Evolutionary conservation across 176 grass and related monocot genomes (phyloP), one percentile per base, ranked within the genome.

Genomic region (Cenchrus fungigraminus): DNA sequence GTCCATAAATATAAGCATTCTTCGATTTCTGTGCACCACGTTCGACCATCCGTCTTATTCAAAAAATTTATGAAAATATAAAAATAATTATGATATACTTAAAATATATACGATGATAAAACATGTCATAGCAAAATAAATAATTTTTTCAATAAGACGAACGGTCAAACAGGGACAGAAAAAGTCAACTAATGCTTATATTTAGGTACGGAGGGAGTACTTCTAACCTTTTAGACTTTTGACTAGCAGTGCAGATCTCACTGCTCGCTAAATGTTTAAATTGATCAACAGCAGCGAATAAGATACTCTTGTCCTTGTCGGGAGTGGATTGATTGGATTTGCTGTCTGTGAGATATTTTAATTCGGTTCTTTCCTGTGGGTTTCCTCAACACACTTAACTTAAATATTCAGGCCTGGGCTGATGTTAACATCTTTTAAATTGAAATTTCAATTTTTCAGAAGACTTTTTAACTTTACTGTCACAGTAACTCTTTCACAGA

Each of bases 241-340:
- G 42, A 32, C 52, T n/a, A 22, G 16, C 46, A 60, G 53, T 37
- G 64, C 25, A 50, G n/a, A 40, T 51, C 25, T 62, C 6, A 29
- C 12, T 60, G 43, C 74, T 14, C 34, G 9, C 1, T 45, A 58
- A 56, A 56, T 56, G 17, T 56, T 56, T 55, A 55, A 47, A 28
- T n/a, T 12, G 5, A 32, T 56, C 10, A n/a, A 71, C 25, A 6
- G 46, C n/a, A 12, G 10, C 7, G 63, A 78, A 67, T 77, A 20
- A n/a, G 63, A 19, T 15, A 78, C 25, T 31, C 9, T 82, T 83
- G 80, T 88, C 55, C 44, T 88, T 17, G n/a, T 83, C 4, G 45
- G 31, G 20, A 7, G 22, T 56, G 10, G 12, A 20, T 68, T 29
- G 34, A 47, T 40, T 40, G 64, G 9, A 12, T 14, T 80, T 0